A percentile compares a stretch with the other conserved stretches of the same genome.
Evolutionary conservation across 805 yeast species (phyloP).

Genomic region (Myxozyma kluyveri): DNA sequence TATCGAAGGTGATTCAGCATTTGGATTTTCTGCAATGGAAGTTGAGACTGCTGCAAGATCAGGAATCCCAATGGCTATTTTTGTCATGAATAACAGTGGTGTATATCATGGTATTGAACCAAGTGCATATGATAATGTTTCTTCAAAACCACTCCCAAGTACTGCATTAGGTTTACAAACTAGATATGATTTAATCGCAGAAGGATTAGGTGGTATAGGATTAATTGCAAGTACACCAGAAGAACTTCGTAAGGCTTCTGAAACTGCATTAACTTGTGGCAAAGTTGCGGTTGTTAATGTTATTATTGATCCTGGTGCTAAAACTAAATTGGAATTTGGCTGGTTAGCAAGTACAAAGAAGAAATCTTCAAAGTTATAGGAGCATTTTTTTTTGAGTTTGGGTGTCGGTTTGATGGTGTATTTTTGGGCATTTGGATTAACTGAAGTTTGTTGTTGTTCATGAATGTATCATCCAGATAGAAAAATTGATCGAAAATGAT

Average conservation of each 20-base stretch:
- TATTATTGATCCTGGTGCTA: conserved; percentile 58
- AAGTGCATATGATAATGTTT: conserved; percentile 32
- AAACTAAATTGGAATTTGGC: conserved; percentile 56
- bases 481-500: too few relatives aligned
- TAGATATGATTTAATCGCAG: conserved; percentile 55
- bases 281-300: conserved; percentile 55
- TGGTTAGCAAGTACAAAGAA: conserved; percentile 59
- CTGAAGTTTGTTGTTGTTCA: too few relatives aligned
- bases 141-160: conserved; percentile 45
- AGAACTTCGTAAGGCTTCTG: conserved; percentile 41
- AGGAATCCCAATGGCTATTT: conserved; percentile 52
- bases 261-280: conserved; percentile 40
- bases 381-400: neutral
- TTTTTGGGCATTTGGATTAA: neutral
- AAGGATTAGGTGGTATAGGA: conserved; percentile 58
- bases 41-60: conserved; percentile 65
- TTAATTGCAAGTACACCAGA: conserved; percentile 44
- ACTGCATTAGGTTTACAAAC: conserved; percentile 60
- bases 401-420: neutral
- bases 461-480: too few relatives aligned
- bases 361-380: conserved; percentile 33
- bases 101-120: conserved; percentile 62
- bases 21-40: conserved; percentile 72
- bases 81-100: conserved; percentile 73
- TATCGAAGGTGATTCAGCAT: conserved; percentile 74